These are phyloP conservation scores for Euphrasia confusa DNA, from an alignment of 257 asterid genomes.

Conservation along the genomic window DNA sequence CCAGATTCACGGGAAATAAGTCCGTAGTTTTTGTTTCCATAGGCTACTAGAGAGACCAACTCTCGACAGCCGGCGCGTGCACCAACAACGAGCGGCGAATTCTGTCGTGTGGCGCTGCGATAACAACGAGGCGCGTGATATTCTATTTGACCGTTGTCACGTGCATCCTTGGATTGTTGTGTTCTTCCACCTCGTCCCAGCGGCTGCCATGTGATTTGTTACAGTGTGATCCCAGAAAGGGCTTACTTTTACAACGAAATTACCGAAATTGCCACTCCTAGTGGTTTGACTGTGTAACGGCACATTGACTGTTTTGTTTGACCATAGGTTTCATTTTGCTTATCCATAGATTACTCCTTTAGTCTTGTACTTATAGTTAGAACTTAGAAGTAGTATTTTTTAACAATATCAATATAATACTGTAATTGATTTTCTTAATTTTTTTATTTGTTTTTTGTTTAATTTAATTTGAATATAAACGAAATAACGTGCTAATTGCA, in stretches of 20 bases:
- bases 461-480: no score
- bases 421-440: no score
- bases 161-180: conserved; percentile 28
- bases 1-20: background rate
- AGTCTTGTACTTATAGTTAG: no score
- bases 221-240: no score
- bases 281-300: conserved; percentile 8
- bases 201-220: conserved; percentile 9
- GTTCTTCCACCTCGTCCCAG: conserved; percentile 1
- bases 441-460: no score
- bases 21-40: background rate
- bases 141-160: conserved; percentile 24
- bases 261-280: background rate
- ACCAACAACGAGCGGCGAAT: background rate
- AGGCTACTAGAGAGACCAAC: conserved; percentile 20
- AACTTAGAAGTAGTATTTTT: no score
- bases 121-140: conserved; percentile 17
- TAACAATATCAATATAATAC: no score
- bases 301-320: background rate
- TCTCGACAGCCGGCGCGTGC: conserved; percentile 25
- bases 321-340: background rate
- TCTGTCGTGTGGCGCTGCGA: background rate
- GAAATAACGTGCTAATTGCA: no score
- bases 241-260: background rate
- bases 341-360: no score